Evolutionary conservation across 495 filamentous ascomycete species (phyloP).

Genomic region (Talaromyces borbonicus): DNA sequence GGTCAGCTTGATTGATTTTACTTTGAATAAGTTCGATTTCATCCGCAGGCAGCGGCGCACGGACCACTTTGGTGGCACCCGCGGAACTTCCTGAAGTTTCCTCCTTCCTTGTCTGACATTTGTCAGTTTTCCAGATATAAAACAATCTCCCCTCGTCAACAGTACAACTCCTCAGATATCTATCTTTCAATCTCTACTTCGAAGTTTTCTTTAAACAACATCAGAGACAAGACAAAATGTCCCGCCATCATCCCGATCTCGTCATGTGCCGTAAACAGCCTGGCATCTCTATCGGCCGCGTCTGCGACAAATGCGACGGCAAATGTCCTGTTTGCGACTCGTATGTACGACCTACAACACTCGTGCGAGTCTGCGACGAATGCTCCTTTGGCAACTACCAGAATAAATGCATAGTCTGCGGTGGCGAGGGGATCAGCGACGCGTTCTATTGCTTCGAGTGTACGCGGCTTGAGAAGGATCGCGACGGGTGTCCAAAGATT

Average conservation of each 20-base stretch:
- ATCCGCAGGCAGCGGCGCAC: slow-evolving; percentile 13
- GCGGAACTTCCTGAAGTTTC: slow-evolving; percentile 12
- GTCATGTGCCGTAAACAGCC: slow-evolving; percentile 99
- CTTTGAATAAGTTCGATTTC: too few species aligned
- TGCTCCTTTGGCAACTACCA: slow-evolving; percentile 99
- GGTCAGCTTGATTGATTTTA: too few species aligned
- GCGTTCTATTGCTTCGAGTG: slow-evolving; percentile 99
- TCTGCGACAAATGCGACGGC: slow-evolving; percentile 99
- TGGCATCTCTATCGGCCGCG: slow-evolving; percentile 94
- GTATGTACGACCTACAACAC: slow-evolving; percentile 95
- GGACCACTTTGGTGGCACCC: slow-evolving; percentile 14
- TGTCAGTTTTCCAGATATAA: not conserved
- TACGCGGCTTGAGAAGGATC: slow-evolving; percentile 91
- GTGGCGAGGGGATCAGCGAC: slow-evolving; percentile 96
- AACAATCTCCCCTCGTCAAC: slow-evolving; percentile 12
- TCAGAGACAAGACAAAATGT: slow-evolving; percentile 16
- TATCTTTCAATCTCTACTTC: slow-evolving; percentile 17
- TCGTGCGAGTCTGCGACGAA: slow-evolving; percentile 97
- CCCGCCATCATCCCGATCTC: slow-evolving; percentile 55
- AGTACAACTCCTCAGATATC: not conserved
- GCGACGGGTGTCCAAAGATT: slow-evolving; percentile 98
- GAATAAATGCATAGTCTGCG: slow-evolving; percentile 98
- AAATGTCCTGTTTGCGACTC: slow-evolving; percentile 99
- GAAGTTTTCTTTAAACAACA: slow-evolving; percentile 14
- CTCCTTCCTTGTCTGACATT: not conserved